Percentiles rank a stretch among this genome's conserved stretches.
These are phyloP conservation scores for Cutaneotrichosporon sp. DNA, from an alignment of 1,284 basidiomycete species.

Conservation along the genomic window DNA sequence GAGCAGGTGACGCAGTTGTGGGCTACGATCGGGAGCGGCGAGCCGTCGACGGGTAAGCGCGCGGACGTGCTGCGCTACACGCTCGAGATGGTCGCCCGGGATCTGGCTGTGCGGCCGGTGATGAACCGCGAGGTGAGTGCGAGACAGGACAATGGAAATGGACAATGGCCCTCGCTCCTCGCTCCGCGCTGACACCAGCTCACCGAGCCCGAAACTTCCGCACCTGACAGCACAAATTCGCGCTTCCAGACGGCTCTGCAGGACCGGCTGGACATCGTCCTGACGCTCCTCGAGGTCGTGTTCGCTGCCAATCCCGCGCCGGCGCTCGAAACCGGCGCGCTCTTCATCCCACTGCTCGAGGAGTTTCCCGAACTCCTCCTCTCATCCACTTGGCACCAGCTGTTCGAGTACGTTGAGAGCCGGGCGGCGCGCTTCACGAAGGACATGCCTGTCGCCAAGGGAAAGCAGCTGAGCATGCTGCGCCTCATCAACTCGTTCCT, in stretches of 20 bases:
- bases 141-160: background rate
- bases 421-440: slow-evolving; percentile 45
- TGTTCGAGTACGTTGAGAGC: slow-evolving; percentile 47
- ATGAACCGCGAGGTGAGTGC: slow-evolving; percentile 32
- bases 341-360: slow-evolving; percentile 48
- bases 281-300: slow-evolving; percentile 41
- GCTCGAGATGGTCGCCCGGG: slow-evolving; percentile 43
- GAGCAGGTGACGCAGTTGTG: slow-evolving; percentile 12
- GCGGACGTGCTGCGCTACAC: slow-evolving; percentile 34
- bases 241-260: slow-evolving; percentile 36
- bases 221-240: slow-evolving; percentile 23
- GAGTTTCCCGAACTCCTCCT: slow-evolving; percentile 48
- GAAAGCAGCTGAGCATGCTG: slow-evolving; percentile 47
- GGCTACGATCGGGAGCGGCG: background rate
- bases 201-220: slow-evolving; percentile 28
- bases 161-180: background rate
- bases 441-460: slow-evolving; percentile 47
- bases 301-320: slow-evolving; percentile 15
- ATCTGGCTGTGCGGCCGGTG: slow-evolving; percentile 35
- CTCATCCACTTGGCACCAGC: slow-evolving; percentile 39
- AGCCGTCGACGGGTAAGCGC: background rate
- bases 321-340: slow-evolving; percentile 41
- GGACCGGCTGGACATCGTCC: slow-evolving; percentile 42
- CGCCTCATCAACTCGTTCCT: slow-evolving; percentile 48
- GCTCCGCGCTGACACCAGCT: slow-evolving; percentile 23